These are phyloP conservation scores for Phytopythium aichiense DNA, from an alignment of 352 stramenopile genomes.

Conservation along the genomic window DNA sequence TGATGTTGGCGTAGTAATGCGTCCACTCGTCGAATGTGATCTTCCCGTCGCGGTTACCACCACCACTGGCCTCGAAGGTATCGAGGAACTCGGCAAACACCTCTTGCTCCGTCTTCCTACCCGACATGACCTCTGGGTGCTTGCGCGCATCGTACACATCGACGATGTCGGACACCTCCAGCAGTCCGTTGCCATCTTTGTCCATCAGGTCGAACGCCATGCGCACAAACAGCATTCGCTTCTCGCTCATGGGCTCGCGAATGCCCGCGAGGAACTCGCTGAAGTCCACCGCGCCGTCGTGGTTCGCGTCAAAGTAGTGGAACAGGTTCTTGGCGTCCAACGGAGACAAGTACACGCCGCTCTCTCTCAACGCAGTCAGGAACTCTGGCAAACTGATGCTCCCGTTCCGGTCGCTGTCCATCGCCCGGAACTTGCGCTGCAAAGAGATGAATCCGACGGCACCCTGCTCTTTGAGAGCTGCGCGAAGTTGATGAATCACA, in stretches of 20 bases:
- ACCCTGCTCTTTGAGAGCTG: conserved; percentile 57
- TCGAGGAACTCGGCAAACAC: conserved; percentile 82
- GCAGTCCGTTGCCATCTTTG: conserved; percentile 60
- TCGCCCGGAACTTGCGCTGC: conserved; percentile 65
- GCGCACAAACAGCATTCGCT: conserved; percentile 72
- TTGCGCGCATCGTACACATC: conserved; percentile 76
- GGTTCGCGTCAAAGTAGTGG: conserved; percentile 83
- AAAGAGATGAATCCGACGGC: conserved; percentile 71
- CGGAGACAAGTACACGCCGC: conserved; percentile 43
- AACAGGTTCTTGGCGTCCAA: conserved; percentile 65
- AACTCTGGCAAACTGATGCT: conserved; percentile 73
- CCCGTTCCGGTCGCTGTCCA: conserved; percentile 74
- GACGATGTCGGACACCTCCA: conserved; percentile 72
- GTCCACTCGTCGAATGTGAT: conserved; percentile 62
- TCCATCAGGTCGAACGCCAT: conserved; percentile 89
- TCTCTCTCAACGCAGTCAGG: conserved; percentile 56
- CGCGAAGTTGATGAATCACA: conserved; percentile 47
- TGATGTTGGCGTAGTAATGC: conserved; percentile 90
- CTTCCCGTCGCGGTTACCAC: conserved; percentile 43
- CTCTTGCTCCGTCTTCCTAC: conserved; percentile 72
- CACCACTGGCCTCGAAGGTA: conserved; percentile 58
- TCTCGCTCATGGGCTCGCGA: conserved; percentile 76
- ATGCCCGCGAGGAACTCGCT: conserved; percentile 84
- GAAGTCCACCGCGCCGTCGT: conserved; percentile 78
- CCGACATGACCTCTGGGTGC: conserved; percentile 80